These are phyloP conservation scores for Aureobasidium pullulans DNA, from an alignment of 2,329 filamentous ascomycete genomes.

Conservation along the genomic window DNA sequence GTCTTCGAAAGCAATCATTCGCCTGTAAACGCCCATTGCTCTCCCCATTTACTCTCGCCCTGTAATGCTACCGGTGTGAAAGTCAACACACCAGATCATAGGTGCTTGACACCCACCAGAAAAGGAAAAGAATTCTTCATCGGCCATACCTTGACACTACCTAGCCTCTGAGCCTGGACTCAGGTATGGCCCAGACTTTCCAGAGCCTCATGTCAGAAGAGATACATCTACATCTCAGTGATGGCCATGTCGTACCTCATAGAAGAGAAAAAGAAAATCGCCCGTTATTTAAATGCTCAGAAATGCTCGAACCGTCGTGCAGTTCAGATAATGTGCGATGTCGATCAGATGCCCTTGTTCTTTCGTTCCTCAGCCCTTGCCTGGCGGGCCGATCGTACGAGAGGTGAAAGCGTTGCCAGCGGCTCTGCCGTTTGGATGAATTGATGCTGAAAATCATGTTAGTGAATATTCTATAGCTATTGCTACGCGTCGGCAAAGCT, in stretches of 20 bases:
- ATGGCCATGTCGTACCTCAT: conserved; percentile 6
- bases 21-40: conserved; percentile 1
- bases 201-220: neutral
- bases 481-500: conserved; percentile 30
- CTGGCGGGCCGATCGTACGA: conserved; percentile 78
- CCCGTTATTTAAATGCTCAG: neutral
- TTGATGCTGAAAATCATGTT: conserved; percentile 28
- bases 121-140: neutral
- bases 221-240: neutral
- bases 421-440: conserved; percentile 48
- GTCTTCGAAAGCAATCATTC: neutral
- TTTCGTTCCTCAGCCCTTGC: conserved; percentile 70
- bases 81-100: neutral
- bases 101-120: neutral
- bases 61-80: neutral
- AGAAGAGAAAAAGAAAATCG: conserved; percentile 10
- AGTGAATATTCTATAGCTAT: conserved; percentile 15
- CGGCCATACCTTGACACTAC: neutral
- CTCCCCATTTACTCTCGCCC: neutral
- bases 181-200: neutral
- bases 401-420: conserved; percentile 65
- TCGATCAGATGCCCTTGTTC: conserved; percentile 36
- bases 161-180: neutral
- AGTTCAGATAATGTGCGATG: neutral
- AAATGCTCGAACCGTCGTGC: conserved; percentile 4